Percentiles rank a stretch among this genome's conserved stretches.
Conservation (phyloP, 495 filamentous ascomycete genomes). For the Penicillium desertorum region DNA sequence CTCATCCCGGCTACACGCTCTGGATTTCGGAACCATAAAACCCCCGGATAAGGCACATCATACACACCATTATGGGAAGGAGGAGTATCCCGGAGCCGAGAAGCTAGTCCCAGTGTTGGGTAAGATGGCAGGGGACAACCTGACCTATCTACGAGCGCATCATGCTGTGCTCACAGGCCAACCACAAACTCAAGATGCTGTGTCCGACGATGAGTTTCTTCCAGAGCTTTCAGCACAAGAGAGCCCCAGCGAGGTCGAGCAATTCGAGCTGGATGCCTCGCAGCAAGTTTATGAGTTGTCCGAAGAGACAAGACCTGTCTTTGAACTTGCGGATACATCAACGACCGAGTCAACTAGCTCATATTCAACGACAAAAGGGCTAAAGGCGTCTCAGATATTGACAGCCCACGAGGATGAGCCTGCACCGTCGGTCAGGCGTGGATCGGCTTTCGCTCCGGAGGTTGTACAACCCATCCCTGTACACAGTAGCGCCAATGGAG, state of each 20-base stretch:
- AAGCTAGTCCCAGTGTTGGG: conserved; percentile 54
- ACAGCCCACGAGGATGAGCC: conserved; percentile 30
- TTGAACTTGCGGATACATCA: conserved; percentile 47
- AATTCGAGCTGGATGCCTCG: conserved; percentile 38
- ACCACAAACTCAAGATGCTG: conserved; percentile 35
- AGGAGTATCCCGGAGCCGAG: conserved; percentile 47
- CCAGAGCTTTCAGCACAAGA: conserved; percentile 39
- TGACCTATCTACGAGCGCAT: conserved; percentile 58
- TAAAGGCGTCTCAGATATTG: not conserved
- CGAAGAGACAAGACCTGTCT: conserved; percentile 31
- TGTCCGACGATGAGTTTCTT: conserved; percentile 27
- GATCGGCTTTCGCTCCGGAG: conserved; percentile 49
- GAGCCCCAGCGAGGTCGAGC: conserved; percentile 25
- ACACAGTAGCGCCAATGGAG: conserved; percentile 3
- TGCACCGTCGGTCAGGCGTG: conserved; percentile 33
- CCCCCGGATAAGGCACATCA: conserved; percentile 33
- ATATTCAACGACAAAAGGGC: not conserved
- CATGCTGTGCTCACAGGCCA: conserved; percentile 56
- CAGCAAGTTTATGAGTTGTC: conserved; percentile 51
- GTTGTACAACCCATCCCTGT: conserved; percentile 23
- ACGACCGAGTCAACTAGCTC: conserved; percentile 17
- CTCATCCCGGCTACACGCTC: conserved; percentile 50
- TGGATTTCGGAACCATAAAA: conserved; percentile 52
- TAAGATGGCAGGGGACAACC: conserved; percentile 42
- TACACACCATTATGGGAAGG: conserved; percentile 16